Evolutionary conservation across 2,329 filamentous ascomycete species (phyloP).

Genomic region (Madurella mycetomatis): DNA sequence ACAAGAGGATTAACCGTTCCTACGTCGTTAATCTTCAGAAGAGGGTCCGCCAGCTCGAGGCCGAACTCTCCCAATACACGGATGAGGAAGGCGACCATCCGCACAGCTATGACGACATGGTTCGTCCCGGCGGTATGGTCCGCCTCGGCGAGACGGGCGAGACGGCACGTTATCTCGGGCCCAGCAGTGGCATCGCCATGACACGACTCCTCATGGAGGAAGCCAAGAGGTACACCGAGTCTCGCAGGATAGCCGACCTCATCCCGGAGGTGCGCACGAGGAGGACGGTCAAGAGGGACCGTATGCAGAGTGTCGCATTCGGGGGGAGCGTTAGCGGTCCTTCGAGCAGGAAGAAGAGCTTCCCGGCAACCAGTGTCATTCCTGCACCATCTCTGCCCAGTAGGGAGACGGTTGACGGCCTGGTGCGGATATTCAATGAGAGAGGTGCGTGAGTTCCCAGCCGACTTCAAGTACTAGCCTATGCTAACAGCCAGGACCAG

Average conservation of each 20-base stretch:
- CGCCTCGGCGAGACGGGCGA: constrained; percentile 82
- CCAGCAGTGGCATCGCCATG: constrained; percentile 93
- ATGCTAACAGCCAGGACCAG: constrained; percentile 41
- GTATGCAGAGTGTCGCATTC: constrained; percentile 59
- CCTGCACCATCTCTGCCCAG: constrained; percentile 73
- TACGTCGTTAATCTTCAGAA: constrained; percentile 93
- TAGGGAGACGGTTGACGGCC: constrained; percentile 66
- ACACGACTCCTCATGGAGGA: constrained; percentile 93
- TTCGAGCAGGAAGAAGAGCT: constrained; percentile 72
- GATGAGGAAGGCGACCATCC: constrained; percentile 68
- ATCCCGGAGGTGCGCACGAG: constrained; percentile 68
- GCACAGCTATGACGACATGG: constrained; percentile 74
- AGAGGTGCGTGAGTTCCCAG: constrained; percentile 57
- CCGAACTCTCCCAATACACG: constrained; percentile 73
- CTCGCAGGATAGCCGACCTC: constrained; percentile 86
- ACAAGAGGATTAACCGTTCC: constrained; percentile 77
- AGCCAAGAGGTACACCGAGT: constrained; percentile 87
- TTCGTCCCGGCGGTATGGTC: constrained; percentile 81
- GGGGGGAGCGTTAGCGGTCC: constrained; percentile 43
- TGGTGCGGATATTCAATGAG: constrained; percentile 80
- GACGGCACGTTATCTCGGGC: constrained; percentile 79
- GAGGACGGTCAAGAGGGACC: constrained; percentile 51
- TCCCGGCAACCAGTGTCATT: constrained; percentile 82
- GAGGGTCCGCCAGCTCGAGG: constrained; percentile 75
- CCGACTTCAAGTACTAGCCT: background rate